A percentile compares a stretch with the other conserved stretches of the same genome.
phyloP scores from a whole-genome alignment of 371 early-diverging fungal genomes.

The Actinomucor elegans region DNA sequence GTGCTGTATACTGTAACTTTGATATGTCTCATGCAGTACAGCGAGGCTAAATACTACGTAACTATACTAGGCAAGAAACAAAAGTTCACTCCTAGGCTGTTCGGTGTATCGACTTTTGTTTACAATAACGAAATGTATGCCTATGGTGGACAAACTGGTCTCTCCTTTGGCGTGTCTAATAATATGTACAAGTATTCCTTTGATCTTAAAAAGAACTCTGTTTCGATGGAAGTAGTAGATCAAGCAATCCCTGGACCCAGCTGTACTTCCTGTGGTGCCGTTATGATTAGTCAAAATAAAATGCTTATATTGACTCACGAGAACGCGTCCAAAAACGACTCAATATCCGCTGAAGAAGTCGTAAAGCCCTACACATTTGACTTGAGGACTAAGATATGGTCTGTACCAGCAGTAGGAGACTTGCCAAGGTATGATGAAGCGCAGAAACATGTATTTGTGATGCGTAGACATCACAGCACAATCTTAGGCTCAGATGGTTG shows the following conservation, averaged over 20 bases:
- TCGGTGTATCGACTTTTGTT: background rate
- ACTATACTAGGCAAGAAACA: too few relatives aligned
- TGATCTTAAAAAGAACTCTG: background rate
- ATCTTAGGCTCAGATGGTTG: background rate
- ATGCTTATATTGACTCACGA: background rate
- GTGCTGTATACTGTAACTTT: too few relatives aligned
- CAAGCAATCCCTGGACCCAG: background rate
- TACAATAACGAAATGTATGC: constrained; percentile 1
- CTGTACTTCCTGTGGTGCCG: background rate
- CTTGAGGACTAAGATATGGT: background rate
- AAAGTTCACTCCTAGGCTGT: background rate
- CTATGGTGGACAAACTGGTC: background rate
- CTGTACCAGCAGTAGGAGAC: background rate
- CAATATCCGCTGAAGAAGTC: too few relatives aligned
- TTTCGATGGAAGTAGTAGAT: background rate
- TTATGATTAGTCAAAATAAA: background rate
- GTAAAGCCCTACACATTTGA: constrained; percentile 1
- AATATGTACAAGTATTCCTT: background rate
- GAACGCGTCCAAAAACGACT: too few relatives aligned
- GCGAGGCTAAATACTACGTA: too few relatives aligned
- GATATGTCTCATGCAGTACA: too few relatives aligned
- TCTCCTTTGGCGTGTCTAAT: background rate
- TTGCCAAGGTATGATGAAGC: background rate
- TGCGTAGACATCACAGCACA: background rate
- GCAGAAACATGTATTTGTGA: background rate